Evolutionary conservation across 345 rosid species (phyloP).

Genomic region (Melaleuca alternifolia): DNA sequence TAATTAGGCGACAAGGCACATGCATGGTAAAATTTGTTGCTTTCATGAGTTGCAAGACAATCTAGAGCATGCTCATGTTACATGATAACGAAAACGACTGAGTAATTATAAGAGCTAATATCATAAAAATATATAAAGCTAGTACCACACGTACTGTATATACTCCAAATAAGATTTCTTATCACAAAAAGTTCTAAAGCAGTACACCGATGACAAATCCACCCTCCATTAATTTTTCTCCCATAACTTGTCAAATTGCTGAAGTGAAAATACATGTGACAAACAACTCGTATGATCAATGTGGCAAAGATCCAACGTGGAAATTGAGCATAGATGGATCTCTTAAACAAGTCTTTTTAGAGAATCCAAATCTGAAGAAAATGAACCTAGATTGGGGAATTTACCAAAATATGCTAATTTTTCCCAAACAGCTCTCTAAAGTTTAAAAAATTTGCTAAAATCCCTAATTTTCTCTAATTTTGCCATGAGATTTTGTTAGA

Average conservation of each 20-base stretch:
- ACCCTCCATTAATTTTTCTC: background rate
- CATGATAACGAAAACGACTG: background rate
- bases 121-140: background rate
- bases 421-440: no score
- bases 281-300: background rate
- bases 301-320: background rate
- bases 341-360: background rate
- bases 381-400: no score
- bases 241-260: background rate
- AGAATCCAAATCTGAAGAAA: no score
- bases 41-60: background rate
- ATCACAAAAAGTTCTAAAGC: background rate
- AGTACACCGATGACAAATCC: accelerated
- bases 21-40: background rate
- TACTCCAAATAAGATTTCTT: background rate
- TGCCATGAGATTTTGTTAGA: no score
- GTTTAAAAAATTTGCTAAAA: no score
- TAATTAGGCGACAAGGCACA: background rate
- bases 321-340: background rate
- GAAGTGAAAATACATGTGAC: background rate
- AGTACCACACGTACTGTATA: background rate
- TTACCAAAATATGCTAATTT: no score
- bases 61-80: background rate
- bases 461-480: no score
- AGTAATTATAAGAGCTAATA: background rate